Evolutionary conservation across 2,329 filamentous ascomycete genomes (phyloP), one percentile per base, ranked within the genome.

Genomic region (Aspergillus costaricaensis): DNA sequence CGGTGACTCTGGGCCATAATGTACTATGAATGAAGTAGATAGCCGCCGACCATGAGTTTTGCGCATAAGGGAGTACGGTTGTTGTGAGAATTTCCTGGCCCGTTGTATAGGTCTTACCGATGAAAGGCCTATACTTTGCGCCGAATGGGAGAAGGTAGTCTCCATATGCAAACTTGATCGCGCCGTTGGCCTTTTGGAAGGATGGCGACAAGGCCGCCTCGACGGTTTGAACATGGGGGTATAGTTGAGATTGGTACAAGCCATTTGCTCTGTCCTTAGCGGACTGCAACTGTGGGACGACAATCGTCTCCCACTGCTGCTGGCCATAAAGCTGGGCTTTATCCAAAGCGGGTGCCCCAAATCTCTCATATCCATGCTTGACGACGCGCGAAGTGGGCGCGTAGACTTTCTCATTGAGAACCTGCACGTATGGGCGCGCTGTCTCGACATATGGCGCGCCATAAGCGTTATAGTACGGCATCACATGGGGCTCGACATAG

Each of bases 391-490:
- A 84, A 3, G 86, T 83, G 0, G 95, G 95, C 3, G 83, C 80
- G 70, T 95, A 85, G 52, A 96, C 80, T 47, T 82, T 77, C 52
- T 82, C 79, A 66, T 87, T 84, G 65, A 85, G 77, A 21, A 79
- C 74, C 19, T 83, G 78, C 57, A 83, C 77, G 77, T 98, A 96
- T 0, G 94, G 94, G 62, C 85, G 86, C 38, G 85, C 88, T 53
- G 86, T 79, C 39, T 93, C 85, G 63, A 96, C 86, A 72, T 97
- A 95, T 2, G 92, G 91, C 5, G 89, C 90, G 23, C 91, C 89
- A 71, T 97, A 96, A 60, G 85, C 77, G 67, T 94, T 81, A 76
- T 97, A 98, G 78, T 96, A 96, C 2, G 93, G 94, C 68, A 88
- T 83, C 32, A 96, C 71, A 74, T 94, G 89, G 3, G 95, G 95